A percentile compares a stretch with the other conserved stretches of the same genome.
Conservation (phyloP, 495 filamentous ascomycete genomes). For the Penicillium tannophilum region DNA sequence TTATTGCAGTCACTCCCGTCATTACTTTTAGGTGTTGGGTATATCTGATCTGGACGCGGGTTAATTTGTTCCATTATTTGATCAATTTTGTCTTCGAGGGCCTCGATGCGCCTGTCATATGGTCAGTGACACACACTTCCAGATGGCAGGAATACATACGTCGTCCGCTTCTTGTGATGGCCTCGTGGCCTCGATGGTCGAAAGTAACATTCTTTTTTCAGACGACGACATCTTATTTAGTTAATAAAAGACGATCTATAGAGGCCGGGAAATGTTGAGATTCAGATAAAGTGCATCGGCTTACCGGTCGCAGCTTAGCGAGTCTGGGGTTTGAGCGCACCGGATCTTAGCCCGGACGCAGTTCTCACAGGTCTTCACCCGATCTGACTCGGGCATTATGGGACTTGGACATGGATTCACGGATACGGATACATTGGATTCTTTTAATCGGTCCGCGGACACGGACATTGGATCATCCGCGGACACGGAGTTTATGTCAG, state of each 20-base stretch:
- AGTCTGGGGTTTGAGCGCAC: conserved; percentile 13
- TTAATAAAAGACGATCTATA: not conserved
- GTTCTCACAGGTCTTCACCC: conserved; percentile 22
- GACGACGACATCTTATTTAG: conserved; percentile 18
- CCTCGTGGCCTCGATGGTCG: conserved; percentile 18
- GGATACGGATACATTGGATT: not conserved
- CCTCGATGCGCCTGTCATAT: conserved; percentile 19
- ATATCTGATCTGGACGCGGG: not conserved
- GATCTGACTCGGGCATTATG: conserved; percentile 4
- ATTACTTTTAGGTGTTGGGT: conserved; percentile 1
- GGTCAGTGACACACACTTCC: not conserved
- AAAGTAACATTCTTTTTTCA: conserved; percentile 26
- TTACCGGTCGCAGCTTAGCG: conserved; percentile 20
- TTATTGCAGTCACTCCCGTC: not conserved
- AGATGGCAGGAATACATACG: conserved; percentile 3
- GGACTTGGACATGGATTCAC: not conserved
- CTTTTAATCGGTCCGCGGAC: conserved; percentile 3
- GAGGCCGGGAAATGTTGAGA: not conserved
- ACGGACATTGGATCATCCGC: conserved; percentile 10
- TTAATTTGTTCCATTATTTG: conserved; percentile 19
- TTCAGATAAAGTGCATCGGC: not conserved
- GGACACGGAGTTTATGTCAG: conserved; percentile 14
- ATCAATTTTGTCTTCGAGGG: conserved; percentile 24
- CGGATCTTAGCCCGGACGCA: conserved; percentile 24
- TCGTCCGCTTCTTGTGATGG: conserved; percentile 16